Evolutionary conservation across 2,329 filamentous ascomycete genomes (phyloP).

Genomic region (Eutypa lata): DNA sequence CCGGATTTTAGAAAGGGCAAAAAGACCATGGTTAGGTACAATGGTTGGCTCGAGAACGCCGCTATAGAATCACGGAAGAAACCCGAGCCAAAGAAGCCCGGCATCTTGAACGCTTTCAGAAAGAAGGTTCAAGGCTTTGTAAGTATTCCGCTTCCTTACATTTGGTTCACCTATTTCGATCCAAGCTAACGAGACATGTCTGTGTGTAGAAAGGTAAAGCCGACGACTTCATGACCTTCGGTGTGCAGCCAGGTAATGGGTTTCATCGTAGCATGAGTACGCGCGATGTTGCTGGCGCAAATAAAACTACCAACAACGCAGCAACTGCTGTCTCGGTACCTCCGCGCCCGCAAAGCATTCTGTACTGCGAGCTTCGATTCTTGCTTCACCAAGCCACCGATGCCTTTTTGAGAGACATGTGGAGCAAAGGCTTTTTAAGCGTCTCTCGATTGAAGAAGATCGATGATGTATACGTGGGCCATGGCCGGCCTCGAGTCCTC

Average conservation of each 20-base stretch:
- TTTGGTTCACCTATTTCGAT: neutral
- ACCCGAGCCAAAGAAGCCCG: slow-evolving; percentile 16
- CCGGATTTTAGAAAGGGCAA: slow-evolving; percentile 31
- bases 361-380: slow-evolving; percentile 59
- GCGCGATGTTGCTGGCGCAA: no score
- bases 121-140: slow-evolving; percentile 56
- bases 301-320: no score
- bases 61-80: slow-evolving; percentile 15
- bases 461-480: slow-evolving; percentile 49
- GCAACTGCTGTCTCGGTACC: slow-evolving; percentile 43
- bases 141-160: slow-evolving; percentile 17
- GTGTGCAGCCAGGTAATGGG: no score
- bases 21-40: slow-evolving; percentile 53
- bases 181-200: neutral
- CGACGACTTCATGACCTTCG: no score
- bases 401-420: slow-evolving; percentile 49
- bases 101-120: slow-evolving; percentile 24
- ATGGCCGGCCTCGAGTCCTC: slow-evolving; percentile 52
- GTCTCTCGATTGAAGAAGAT: slow-evolving; percentile 49
- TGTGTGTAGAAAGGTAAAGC: no score
- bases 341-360: slow-evolving; percentile 54
- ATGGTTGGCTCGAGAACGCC: slow-evolving; percentile 54
- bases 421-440: slow-evolving; percentile 53
- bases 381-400: slow-evolving; percentile 49
- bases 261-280: neutral